phyloP scores from a whole-genome alignment of 78 protist species.

The Cavenderia fasciculata region DNA sequence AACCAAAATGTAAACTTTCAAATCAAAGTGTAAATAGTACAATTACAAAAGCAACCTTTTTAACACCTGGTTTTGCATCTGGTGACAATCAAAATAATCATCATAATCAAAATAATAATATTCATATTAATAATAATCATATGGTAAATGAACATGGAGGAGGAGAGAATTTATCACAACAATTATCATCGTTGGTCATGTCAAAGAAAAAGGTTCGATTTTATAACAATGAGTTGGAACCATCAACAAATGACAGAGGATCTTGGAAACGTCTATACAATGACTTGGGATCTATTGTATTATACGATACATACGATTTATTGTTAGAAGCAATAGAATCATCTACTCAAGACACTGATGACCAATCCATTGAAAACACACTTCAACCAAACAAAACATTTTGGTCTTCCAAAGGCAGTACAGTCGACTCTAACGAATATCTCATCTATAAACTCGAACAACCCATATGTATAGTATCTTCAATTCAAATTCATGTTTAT shows the following conservation, averaged over 20 bases:
- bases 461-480: conserved; percentile 54
- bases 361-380: conserved; percentile 55
- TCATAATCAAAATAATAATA: neutral
- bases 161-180: no score
- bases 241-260: neutral
- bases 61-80: neutral
- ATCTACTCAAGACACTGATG: conserved; percentile 17
- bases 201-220: conserved; percentile 8
- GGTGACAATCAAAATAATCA: no score
- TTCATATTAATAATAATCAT: neutral
- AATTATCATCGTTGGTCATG: conserved; percentile 4
- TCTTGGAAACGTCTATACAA: conserved; percentile 39
- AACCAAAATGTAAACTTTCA: conserved; percentile 44
- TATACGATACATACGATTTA: conserved; percentile 28
- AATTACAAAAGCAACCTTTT: neutral
- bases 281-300: conserved; percentile 39
- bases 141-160: neutral
- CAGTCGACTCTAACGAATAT: conserved; percentile 1
- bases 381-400: neutral
- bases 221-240: conserved; percentile 33
- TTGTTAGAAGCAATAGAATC: neutral
- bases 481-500: conserved; percentile 29
- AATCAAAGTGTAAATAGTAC: neutral
- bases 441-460: conserved; percentile 44
- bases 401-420: conserved; percentile 66